phyloP scores from a whole-genome alignment of 1,284 basidiomycete genomes.

The Sporisorium reilianum region DNA sequence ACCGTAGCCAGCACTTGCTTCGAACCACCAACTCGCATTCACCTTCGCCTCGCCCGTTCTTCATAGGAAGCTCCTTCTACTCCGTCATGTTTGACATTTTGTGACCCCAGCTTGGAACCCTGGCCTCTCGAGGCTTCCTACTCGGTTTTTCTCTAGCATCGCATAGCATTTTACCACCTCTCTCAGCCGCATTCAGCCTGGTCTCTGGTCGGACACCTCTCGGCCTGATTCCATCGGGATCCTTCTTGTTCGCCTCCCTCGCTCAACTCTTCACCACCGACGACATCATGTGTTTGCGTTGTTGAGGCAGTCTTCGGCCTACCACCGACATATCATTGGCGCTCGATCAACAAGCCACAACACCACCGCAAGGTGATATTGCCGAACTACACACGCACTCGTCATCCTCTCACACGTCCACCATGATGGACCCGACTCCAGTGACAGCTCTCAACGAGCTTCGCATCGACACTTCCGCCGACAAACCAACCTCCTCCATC shows the following conservation, averaged over 20 bases:
- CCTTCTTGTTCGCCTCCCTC: background rate
- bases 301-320: background rate
- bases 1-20: background rate
- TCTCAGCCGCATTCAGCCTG: conserved; percentile 4
- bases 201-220: background rate
- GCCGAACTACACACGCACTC: background rate
- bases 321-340: background rate
- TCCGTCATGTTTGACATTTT: conserved; percentile 30
- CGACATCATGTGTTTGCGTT: conserved; percentile 4
- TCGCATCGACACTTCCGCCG: conserved; percentile 27
- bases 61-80: background rate
- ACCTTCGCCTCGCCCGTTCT: background rate
- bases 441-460: conserved; percentile 23
- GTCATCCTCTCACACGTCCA: too few species aligned
- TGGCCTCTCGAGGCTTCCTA: conserved; percentile 23
- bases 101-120: conserved; percentile 23
- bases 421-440: conserved; percentile 9
- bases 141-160: background rate
- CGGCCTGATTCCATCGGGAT: background rate
- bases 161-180: conserved; percentile 13
- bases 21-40: background rate
- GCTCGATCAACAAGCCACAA: background rate
- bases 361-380: background rate
- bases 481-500: background rate
- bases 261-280: background rate